Evolutionary conservation across 2,329 filamentous ascomycete genomes (phyloP).

Genomic region (Colletotrichum sp.): DNA sequence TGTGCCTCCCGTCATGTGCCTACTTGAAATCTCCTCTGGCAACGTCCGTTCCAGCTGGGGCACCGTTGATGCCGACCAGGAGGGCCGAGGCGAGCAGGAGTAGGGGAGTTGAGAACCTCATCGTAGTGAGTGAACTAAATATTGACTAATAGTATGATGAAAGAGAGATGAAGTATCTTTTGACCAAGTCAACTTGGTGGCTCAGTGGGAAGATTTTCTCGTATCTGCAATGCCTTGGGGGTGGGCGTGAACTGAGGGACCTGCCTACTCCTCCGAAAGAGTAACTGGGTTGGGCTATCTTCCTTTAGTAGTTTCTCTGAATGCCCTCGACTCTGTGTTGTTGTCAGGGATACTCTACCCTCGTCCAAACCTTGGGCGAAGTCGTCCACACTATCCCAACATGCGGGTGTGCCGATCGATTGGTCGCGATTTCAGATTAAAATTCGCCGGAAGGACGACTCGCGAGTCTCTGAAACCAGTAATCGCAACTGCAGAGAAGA

Average conservation of each 20-base stretch:
- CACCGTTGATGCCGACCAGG: slow-evolving; percentile 17
- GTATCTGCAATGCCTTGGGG: slow-evolving; percentile 1
- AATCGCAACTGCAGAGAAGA: background rate
- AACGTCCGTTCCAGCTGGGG: background rate
- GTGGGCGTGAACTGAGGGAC: slow-evolving; percentile 7
- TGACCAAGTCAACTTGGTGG: slow-evolving; percentile 3
- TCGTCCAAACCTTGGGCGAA: slow-evolving; percentile 7
- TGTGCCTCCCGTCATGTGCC: background rate
- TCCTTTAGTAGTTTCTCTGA: slow-evolving; percentile 9
- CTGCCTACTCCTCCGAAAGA: background rate
- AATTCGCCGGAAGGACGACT: slow-evolving; percentile 8
- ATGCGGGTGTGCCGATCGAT: background rate
- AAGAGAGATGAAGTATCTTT: background rate
- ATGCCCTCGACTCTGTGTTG: background rate
- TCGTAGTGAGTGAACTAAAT: background rate
- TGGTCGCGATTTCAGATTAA: background rate
- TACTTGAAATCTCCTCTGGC: background rate
- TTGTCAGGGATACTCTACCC: background rate
- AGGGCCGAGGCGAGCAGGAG: slow-evolving; percentile 14
- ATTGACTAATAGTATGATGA: background rate
- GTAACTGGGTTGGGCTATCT: background rate
- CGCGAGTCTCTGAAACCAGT: slow-evolving; percentile 12
- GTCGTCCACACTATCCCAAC: background rate
- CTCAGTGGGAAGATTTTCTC: background rate
- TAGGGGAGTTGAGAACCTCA: slow-evolving; percentile 5